These are phyloP conservation scores for Pseudogymnoascus sp. DNA, from an alignment of 2,329 filamentous ascomycete species.

Conservation along the genomic window DNA sequence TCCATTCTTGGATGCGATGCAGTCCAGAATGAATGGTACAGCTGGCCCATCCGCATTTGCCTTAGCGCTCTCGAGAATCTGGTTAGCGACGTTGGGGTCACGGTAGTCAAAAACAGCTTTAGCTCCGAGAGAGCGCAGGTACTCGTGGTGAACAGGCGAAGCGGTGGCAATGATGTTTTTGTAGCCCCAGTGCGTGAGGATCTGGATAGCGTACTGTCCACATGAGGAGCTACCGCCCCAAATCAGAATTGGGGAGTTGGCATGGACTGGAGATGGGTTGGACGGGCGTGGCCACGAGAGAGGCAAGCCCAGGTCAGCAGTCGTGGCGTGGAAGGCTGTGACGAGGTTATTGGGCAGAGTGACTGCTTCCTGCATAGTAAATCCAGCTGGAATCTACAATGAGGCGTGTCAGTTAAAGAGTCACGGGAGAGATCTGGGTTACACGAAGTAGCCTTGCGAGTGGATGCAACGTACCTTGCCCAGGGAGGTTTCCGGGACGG, in stretches of 20 bases:
- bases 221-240: conserved; percentile 31
- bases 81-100: conserved; percentile 16
- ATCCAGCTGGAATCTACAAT: conserved; percentile 33
- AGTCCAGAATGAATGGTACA: conserved; percentile 46
- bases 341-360: conserved; percentile 52
- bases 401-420: conserved; percentile 11
- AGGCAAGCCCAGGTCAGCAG: conserved; percentile 43
- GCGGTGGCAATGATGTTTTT: conserved; percentile 34
- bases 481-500: conserved; percentile 42
- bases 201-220: conserved; percentile 31
- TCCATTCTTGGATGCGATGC: conserved; percentile 44
- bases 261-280: conserved; percentile 14
- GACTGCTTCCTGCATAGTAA: conserved; percentile 37
- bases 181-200: conserved; percentile 47
- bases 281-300: conserved; percentile 45
- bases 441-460: conserved; percentile 13
- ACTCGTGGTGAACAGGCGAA: conserved; percentile 23
- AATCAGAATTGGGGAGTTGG: conserved; percentile 29
- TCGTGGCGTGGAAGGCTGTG: conserved; percentile 50
- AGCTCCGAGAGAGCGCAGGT: conserved; percentile 28
- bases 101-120: conserved; percentile 28
- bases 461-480: conserved; percentile 30
- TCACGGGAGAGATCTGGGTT: conserved; percentile 22
- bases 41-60: conserved; percentile 14
- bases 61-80: conserved; percentile 19